Evolutionary conservation across 805 yeast species (phyloP).

Genomic region (Kodamaea nitidulidarum): DNA sequence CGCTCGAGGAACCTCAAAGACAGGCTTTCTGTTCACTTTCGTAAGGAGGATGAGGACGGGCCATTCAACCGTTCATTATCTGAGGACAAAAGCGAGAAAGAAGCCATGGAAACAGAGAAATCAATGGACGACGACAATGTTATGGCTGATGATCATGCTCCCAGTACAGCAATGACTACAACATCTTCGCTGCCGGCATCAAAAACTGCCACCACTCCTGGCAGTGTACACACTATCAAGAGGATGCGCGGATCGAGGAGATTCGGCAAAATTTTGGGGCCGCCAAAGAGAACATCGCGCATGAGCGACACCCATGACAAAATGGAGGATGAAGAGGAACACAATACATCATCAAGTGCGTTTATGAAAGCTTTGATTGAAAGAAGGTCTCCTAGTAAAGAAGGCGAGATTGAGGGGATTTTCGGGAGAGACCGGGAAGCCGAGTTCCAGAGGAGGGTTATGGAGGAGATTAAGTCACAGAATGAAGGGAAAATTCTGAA

Average conservation of each 20-base stretch:
- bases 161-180: slow-evolving; percentile 8
- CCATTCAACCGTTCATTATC: not conserved
- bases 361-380: slow-evolving; percentile 9
- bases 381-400: slow-evolving; percentile 4
- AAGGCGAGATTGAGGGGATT: not conserved
- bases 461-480: not conserved
- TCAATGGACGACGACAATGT: slow-evolving; percentile 4
- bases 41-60: slow-evolving; percentile 10
- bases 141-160: slow-evolving; percentile 5
- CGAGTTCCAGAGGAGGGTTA: not conserved
- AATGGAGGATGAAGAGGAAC: slow-evolving; percentile 4
- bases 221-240: slow-evolving; percentile 17
- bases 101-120: not conserved
- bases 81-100: not conserved
- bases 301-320: slow-evolving; percentile 11
- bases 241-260: slow-evolving; percentile 34
- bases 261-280: slow-evolving; percentile 41
- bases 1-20: slow-evolving; percentile 18
- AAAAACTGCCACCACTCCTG: slow-evolving; percentile 9
- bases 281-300: slow-evolving; percentile 45
- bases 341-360: slow-evolving; percentile 4
- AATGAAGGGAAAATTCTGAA: not conserved
- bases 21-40: slow-evolving; percentile 34
- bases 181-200: slow-evolving; percentile 7
- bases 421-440: not conserved